These are phyloP conservation scores for Kodamaea lidongshanica DNA, from an alignment of 805 yeast species.

Conservation along the genomic window DNA sequence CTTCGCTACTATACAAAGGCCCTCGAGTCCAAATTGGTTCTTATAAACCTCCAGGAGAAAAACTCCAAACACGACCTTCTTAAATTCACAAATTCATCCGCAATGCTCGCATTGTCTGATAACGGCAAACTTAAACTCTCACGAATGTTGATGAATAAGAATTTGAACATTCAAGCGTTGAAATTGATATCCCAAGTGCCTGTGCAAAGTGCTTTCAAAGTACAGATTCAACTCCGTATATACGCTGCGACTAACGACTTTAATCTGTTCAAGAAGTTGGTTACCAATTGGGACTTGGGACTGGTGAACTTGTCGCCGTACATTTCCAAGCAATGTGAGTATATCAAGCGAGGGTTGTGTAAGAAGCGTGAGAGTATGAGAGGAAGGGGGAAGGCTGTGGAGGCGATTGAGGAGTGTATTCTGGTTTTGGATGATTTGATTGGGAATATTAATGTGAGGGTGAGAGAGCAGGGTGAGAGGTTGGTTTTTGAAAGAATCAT, in stretches of 20 bases:
- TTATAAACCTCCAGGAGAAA: constrained; percentile 16
- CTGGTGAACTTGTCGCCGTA: constrained; percentile 28
- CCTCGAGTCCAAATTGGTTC: constrained; percentile 10
- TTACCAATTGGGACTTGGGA: constrained; percentile 29
- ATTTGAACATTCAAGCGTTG: constrained; percentile 19
- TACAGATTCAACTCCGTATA: constrained; percentile 22
- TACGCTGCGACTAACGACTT: constrained; percentile 16
- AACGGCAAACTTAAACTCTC: constrained; percentile 25
- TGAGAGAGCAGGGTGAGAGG: constrained; percentile 28
- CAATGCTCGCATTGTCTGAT: constrained; percentile 14
- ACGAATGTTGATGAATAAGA: constrained; percentile 26
- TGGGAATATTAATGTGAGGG: constrained; percentile 30
- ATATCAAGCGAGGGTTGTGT: constrained; percentile 21
- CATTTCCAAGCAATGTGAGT: constrained; percentile 26
- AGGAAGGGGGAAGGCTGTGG: constrained; percentile 3
- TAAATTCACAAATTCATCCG: constrained; percentile 11
- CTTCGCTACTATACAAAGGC: constrained; percentile 11
- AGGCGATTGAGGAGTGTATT: constrained; percentile 6
- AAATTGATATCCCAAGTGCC: constrained; percentile 21
- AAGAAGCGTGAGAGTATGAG: constrained; percentile 11
- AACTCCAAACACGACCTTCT: constrained; percentile 14
- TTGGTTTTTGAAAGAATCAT: no score
- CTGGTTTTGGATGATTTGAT: constrained; percentile 12
- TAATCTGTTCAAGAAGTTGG: constrained; percentile 12
- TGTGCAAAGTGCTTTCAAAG: no score